Conservation (phyloP, 768 basidiomycete genomes). For the Mycena vulgaris region DNA sequence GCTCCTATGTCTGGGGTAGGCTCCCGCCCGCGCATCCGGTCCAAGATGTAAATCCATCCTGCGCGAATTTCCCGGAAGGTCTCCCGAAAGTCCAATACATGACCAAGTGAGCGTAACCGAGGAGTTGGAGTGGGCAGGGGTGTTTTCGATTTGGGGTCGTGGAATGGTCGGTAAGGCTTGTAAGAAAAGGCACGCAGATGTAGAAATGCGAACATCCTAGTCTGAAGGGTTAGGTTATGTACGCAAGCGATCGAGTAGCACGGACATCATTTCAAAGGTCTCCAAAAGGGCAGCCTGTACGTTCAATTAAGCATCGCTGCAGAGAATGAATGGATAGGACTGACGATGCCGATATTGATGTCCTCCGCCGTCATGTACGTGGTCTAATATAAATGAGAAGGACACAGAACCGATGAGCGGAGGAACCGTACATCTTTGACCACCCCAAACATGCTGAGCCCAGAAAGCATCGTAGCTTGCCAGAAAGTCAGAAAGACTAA, state of each 20-base stretch:
- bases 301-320: neutral
- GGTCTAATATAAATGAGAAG: conserved; percentile 55
- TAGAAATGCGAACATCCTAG: conserved; percentile 75
- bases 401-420: neutral
- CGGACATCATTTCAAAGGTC: conserved; percentile 84
- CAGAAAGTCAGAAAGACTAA: conserved; percentile 84
- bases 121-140: conserved; percentile 59
- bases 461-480: conserved; percentile 75
- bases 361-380: conserved; percentile 81
- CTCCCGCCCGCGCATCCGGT: conserved; percentile 68
- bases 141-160: conserved; percentile 47
- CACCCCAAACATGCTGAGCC: conserved; percentile 70
- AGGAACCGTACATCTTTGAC: conserved; percentile 70
- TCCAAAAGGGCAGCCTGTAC: conserved; percentile 67
- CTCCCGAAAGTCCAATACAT: conserved; percentile 81
- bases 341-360: conserved; percentile 77
- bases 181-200: conserved; percentile 84
- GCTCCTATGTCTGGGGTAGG: conserved; percentile 63
- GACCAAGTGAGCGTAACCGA: conserved; percentile 70
- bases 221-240: conserved; percentile 17
- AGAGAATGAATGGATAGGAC: neutral
- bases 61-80: conserved; percentile 73
- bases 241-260: conserved; percentile 26
- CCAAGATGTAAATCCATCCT: conserved; percentile 71
- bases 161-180: conserved; percentile 65